A percentile compares a stretch with the other conserved stretches of the same genome.
Evolutionary conservation across 2,329 filamentous ascomycete species (phyloP).

Genomic region (Fusarium albidum): DNA sequence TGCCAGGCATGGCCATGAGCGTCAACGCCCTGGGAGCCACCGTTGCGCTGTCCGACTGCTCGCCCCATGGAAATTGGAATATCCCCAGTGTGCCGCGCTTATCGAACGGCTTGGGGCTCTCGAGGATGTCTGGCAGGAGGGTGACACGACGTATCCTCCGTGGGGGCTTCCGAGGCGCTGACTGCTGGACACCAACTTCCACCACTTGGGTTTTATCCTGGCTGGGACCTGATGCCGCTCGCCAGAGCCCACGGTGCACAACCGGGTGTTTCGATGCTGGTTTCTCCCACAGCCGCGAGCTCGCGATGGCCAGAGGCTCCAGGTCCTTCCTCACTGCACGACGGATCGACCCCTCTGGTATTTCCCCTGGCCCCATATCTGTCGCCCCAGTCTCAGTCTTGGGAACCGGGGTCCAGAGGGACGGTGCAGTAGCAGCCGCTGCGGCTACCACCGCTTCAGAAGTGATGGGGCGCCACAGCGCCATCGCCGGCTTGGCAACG

Average conservation of each 20-base stretch:
- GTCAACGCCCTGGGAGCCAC: constrained; percentile 50
- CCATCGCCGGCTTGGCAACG: constrained; percentile 29
- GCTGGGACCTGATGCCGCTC: constrained; percentile 9
- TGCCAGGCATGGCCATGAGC: constrained; percentile 60
- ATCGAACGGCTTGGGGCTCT: constrained; percentile 67
- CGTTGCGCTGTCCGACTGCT: constrained; percentile 65
- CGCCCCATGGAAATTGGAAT: constrained; percentile 73
- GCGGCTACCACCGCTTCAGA: constrained; percentile 16
- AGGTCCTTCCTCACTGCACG: constrained; percentile 17
- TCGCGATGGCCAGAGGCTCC: constrained; percentile 33
- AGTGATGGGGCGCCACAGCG: constrained; percentile 33
- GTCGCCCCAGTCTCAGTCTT: constrained; percentile 17
- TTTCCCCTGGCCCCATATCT: constrained; percentile 16
- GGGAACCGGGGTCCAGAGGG: constrained; percentile 35
- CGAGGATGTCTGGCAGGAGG: constrained; percentile 68
- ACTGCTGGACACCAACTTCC: constrained; percentile 44
- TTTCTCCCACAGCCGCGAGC: constrained; percentile 35
- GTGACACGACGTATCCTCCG: constrained; percentile 65
- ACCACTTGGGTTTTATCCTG: constrained; percentile 19
- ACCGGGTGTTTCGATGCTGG: constrained; percentile 3
- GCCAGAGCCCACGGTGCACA: constrained; percentile 30
- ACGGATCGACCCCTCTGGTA: constrained; percentile 10
- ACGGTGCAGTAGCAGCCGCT: constrained; percentile 18
- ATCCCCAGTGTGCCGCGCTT: constrained; percentile 68
- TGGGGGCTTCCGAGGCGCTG: constrained; percentile 61